Percentiles rank a stretch among this genome's conserved stretches.
Evolutionary conservation across 768 basidiomycete species (phyloP).

Genomic region (Pholiota conissans): DNA sequence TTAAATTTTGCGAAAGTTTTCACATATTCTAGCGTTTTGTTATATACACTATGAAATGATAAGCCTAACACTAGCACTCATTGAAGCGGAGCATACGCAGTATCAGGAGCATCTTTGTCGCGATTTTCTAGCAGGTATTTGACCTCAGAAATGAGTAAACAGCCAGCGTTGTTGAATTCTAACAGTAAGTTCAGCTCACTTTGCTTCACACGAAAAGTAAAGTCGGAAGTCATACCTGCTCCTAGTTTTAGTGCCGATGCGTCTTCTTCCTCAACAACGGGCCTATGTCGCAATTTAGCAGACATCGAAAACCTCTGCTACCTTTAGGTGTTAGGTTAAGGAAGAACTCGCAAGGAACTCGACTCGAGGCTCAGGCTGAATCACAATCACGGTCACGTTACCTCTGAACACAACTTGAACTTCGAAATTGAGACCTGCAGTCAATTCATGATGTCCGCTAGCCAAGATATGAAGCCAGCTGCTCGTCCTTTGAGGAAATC

Average conservation of each 20-base stretch:
- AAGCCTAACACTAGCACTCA: background rate
- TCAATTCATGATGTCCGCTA: no score
- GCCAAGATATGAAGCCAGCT: no score
- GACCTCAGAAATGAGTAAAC: constrained; percentile 89
- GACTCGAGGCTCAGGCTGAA: no score
- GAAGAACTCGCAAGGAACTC: no score
- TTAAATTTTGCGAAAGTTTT: constrained; percentile 90
- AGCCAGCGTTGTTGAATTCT: constrained; percentile 94
- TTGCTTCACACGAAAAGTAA: background rate
- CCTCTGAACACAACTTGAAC: no score
- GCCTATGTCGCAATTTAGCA: constrained; percentile 65
- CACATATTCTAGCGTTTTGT: constrained; percentile 91
- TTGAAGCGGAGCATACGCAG: constrained; percentile 54
- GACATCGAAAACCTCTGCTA: constrained; percentile 48
- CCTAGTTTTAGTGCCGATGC: constrained; percentile 84
- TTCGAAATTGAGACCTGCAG: no score
- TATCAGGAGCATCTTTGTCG: constrained; percentile 86
- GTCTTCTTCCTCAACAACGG: constrained; percentile 78
- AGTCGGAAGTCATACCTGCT: constrained; percentile 42
- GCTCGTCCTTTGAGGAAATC: no score
- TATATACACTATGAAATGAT: constrained; percentile 66
- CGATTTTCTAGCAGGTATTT: constrained; percentile 87
- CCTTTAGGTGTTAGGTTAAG: no score
- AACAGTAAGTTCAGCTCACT: background rate
- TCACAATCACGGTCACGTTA: no score